Evolutionary conservation across 345 rosid genomes (phyloP), one percentile per base, ranked within the genome.

Genomic region (Dimocarpus longan): DNA sequence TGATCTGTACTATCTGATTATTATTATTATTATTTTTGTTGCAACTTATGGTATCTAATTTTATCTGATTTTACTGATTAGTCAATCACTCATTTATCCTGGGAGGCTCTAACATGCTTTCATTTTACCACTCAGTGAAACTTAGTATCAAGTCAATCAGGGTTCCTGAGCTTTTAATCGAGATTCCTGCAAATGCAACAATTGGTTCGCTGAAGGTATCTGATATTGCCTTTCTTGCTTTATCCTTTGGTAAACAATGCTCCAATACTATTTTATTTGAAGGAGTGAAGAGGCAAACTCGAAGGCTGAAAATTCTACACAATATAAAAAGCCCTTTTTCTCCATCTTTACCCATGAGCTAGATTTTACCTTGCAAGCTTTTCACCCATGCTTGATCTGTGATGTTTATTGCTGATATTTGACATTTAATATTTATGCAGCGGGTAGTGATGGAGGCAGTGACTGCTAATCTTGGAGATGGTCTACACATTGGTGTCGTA

Each of bases 121-220:
- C 28, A 2, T 70, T 70, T 32, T 69, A 11, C 68, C 22, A 22
- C 66, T 43, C 81, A 83, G 86, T 86, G 69, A 86, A 86, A 78
- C 72, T 83, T 42, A 63, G 70, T 57, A 86, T 83, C 19, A 86
- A 79, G 66, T 81, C 86, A 40, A 74, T 85, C 73, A 76, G 71
- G 72, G 83, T 83, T 70, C 88, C 79, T 0, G 82, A 86, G 66
- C 85, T 86, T 70, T 74, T 76, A 26, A 67, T 86, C 68, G 88
- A 86, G 75, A 81, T 86, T 70, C 83, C 83, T 56, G 80, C 74
- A 15, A 81, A 81, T 32, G 83, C 86, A 7, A 83, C 86, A 43
- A 78, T 83, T 66, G 86, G 86, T 70, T 86, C 85, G 15, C 66
- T 83, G 78, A 83, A 86, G 82, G 86, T 83, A 59, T 43, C 28